Percentiles rank a stretch among this genome's conserved stretches.
These are phyloP conservation scores for Leptographium galeiforme DNA, from an alignment of 2,329 filamentous ascomycete genomes.

Conservation along the genomic window DNA sequence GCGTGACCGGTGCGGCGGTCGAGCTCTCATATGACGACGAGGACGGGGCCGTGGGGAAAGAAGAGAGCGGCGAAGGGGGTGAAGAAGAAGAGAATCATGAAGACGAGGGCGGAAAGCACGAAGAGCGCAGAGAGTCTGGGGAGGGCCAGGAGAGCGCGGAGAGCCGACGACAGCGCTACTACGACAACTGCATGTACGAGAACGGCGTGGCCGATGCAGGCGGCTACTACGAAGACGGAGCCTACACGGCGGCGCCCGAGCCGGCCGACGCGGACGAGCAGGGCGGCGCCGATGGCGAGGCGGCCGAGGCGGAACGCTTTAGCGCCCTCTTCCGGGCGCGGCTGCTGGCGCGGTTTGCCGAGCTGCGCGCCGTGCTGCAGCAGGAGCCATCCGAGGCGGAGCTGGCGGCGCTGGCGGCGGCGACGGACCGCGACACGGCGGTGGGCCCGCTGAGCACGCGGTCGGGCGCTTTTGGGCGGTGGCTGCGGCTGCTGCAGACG, in stretches of 20 bases:
- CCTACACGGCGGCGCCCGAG: conserved; percentile 53
- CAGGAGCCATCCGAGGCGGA: conserved; percentile 37
- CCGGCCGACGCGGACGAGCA: conserved; percentile 7
- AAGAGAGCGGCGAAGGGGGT: conserved; percentile 1
- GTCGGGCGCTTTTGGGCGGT: conserved; percentile 34
- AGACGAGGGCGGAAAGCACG: not conserved
- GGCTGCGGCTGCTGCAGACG: conserved; percentile 36
- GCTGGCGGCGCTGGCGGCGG: conserved; percentile 36
- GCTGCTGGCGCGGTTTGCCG: conserved; percentile 50
- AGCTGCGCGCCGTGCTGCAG: conserved; percentile 50
- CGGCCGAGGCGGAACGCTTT: conserved; percentile 23
- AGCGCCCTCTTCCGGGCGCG: conserved; percentile 54
- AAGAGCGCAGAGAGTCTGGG: not conserved
- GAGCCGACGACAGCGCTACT: conserved; percentile 3
- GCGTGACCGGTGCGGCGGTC: conserved; percentile 1
- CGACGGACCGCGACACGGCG: conserved; percentile 37
- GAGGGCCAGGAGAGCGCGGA: not conserved
- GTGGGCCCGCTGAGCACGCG: conserved; percentile 39
- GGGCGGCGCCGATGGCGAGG: not conserved
- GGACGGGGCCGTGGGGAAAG: not conserved
- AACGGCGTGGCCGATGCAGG: conserved; percentile 37
- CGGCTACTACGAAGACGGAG: conserved; percentile 65
- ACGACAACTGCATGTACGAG: conserved; percentile 32
- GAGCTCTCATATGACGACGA: conserved; percentile 19
- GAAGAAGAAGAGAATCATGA: conserved; percentile 17